Percentiles rank a stretch among this genome's conserved stretches.
Conservation (phyloP, 2,329 filamentous ascomycete genomes). For the Ophiocordyceps australis region DNA sequence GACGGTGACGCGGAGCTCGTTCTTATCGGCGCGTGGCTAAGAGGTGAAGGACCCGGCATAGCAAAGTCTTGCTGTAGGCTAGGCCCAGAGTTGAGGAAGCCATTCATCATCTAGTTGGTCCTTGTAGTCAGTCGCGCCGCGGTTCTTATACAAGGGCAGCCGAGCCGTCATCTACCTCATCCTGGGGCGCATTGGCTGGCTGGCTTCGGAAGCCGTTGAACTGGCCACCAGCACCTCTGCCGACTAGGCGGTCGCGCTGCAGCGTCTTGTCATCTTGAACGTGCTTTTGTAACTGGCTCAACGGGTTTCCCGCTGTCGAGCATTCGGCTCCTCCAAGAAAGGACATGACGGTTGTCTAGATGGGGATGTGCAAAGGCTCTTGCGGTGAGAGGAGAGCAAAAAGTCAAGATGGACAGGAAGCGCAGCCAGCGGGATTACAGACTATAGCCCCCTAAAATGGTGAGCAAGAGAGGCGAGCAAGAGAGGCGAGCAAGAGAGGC, state of each 20-base stretch:
- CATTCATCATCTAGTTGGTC: slow-evolving; percentile 56
- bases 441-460: background rate
- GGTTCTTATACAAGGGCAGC: slow-evolving; percentile 1
- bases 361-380: background rate
- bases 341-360: slow-evolving; percentile 57
- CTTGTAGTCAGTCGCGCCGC: background rate
- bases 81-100: slow-evolving; percentile 72
- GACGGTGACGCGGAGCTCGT: slow-evolving; percentile 34
- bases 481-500: background rate
- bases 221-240: slow-evolving; percentile 50
- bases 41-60: slow-evolving; percentile 26
- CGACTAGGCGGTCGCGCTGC: slow-evolving; percentile 76
- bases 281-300: slow-evolving; percentile 95
- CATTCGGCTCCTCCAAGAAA: slow-evolving; percentile 93
- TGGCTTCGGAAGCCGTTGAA: slow-evolving; percentile 64
- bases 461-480: background rate
- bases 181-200: slow-evolving; percentile 50
- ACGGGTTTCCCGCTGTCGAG: slow-evolving; percentile 86
- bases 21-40: slow-evolving; percentile 32
- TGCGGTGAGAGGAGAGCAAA: too few relatives aligned
- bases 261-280: slow-evolving; percentile 91
- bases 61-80: slow-evolving; percentile 34
- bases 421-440: background rate
- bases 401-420: background rate
- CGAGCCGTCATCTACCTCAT: slow-evolving; percentile 36